phyloP scores from a whole-genome alignment of 257 asterid genomes.

The Ocimum tenuiflorum region DNA sequence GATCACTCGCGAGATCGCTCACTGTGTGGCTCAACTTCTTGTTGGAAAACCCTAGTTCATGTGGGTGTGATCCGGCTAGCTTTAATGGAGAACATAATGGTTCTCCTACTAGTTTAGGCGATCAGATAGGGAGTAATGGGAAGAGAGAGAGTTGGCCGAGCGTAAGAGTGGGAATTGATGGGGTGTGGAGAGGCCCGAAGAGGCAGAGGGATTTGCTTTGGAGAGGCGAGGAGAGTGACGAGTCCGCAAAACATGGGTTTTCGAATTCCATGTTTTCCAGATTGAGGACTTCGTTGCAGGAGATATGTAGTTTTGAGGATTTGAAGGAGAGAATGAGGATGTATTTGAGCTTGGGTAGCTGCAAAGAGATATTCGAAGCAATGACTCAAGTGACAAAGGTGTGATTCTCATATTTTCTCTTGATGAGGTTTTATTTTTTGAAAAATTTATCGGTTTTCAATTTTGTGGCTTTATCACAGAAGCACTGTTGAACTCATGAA shows the following conservation, averaged over 20 bases:
- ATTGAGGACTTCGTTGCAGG: slow-evolving; percentile 58
- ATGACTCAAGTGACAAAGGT: slow-evolving; percentile 90
- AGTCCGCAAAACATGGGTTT: slow-evolving; percentile 21
- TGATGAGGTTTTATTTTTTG: background rate
- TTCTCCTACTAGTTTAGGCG: slow-evolving; percentile 23
- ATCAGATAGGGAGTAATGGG: slow-evolving; percentile 37
- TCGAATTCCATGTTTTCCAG: slow-evolving; percentile 37
- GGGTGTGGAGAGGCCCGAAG: slow-evolving; percentile 86
- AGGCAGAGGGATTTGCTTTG: slow-evolving; percentile 58
- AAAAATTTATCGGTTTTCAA: no score
- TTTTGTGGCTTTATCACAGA: no score
- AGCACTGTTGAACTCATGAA: no score
- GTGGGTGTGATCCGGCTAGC: slow-evolving; percentile 63
- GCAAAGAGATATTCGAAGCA: slow-evolving; percentile 57
- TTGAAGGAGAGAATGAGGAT: slow-evolving; percentile 80
- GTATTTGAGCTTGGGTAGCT: slow-evolving; percentile 60
- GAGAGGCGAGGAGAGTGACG: slow-evolving; percentile 35
- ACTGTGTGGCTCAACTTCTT: slow-evolving; percentile 88
- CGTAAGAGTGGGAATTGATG: slow-evolving; percentile 54
- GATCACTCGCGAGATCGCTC: slow-evolving; percentile 67
- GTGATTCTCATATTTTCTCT: slow-evolving; percentile 1
- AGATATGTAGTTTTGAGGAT: slow-evolving; percentile 85
- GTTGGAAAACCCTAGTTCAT: slow-evolving; percentile 67
- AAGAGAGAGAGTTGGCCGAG: slow-evolving; percentile 60
- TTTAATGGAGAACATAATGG: slow-evolving; percentile 49